Evolutionary conservation across 345 rosid species (phyloP).

Genomic region (Hypericum androsaemum): DNA sequence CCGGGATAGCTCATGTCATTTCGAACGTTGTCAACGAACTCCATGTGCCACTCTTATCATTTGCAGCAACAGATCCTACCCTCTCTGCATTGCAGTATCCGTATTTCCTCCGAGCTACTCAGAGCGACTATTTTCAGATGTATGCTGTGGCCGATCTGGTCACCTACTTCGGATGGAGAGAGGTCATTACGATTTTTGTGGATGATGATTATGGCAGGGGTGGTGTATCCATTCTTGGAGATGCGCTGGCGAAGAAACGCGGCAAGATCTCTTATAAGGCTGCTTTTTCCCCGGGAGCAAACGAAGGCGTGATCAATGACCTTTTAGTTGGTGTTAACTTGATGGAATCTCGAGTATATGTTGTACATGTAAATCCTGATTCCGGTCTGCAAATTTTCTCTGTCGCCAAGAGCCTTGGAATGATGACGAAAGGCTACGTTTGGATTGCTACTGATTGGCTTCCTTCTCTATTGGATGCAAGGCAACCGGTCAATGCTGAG

Average conservation of each 20-base stretch:
- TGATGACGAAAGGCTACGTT: constrained; percentile 66
- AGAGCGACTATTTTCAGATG: constrained; percentile 71
- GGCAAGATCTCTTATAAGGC: constrained; percentile 73
- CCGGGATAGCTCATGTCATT: constrained; percentile 78
- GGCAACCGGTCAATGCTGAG: constrained; percentile 28
- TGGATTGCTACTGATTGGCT: constrained; percentile 99
- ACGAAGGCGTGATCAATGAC: constrained; percentile 33
- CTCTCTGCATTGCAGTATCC: constrained; percentile 58
- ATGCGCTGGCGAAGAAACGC: constrained; percentile 64
- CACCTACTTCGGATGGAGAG: constrained; percentile 58
- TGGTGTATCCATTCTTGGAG: constrained; percentile 67
- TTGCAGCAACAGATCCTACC: constrained; percentile 62
- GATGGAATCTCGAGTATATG: constrained; percentile 80
- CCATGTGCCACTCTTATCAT: constrained; percentile 57
- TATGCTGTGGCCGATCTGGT: constrained; percentile 68
- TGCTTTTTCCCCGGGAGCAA: constrained; percentile 47
- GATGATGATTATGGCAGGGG: constrained; percentile 89
- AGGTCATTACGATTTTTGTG: constrained; percentile 68
- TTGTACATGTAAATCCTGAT: constrained; percentile 85
- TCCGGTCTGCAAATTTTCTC: constrained; percentile 61
- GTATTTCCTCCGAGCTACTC: constrained; percentile 52
- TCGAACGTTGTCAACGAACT: constrained; percentile 65
- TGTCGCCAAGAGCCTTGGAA: constrained; percentile 54
- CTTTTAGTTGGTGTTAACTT: constrained; percentile 50
- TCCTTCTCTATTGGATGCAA: constrained; percentile 59